Evolutionary conservation across 2,329 filamentous ascomycete species (phyloP), one percentile per base, ranked within the genome.

Genomic region (Fusarium coicis): DNA sequence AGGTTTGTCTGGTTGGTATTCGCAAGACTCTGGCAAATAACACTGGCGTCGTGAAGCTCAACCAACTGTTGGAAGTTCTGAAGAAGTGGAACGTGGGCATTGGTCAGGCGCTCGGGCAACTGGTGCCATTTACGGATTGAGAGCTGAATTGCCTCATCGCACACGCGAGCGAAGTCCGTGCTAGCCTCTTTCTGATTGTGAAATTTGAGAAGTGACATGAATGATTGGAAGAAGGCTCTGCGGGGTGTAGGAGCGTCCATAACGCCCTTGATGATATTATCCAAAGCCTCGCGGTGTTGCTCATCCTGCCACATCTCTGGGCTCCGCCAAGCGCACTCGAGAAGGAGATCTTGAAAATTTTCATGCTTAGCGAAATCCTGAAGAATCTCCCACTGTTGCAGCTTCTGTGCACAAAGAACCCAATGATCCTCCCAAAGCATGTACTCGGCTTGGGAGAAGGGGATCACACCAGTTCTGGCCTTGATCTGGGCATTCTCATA

Each of bases 391-490:
- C 96, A 99, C 80, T 99, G 97, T 81, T 99, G 97, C 50, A 99
- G 87, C 84, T 99, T 99, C 83, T 98, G 95, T 0, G 96, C 96
- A 81, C 96, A 99, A 55, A 98, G 88, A 46, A 99, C 92, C 96
- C 96, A 99, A 77, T 99, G 97, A 79, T 99, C 96, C 83, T 99
- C 96, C 96, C 96, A 99, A 2, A 99, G 89, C 90, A 97, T 98
- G 83, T 99, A 99, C 82, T 99, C 96, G 37, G 92, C 95, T 77
- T 97, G 93, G 2, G 96, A 97, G 82, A 98, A 98, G 1, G 96
- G 96, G 69, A 98, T 91, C n/a, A 96, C 94, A 57, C 95, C 96
- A 1, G 96, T 98, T 52, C 97, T 91, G 49, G 97, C 96, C 82
- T 98, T 99, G 81, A 99, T 94, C 82, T 99, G 97, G 1, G 97